These are phyloP conservation scores for Rostrohypoxylon terebratum DNA, from an alignment of 495 filamentous ascomycete species.

Conservation along the genomic window DNA sequence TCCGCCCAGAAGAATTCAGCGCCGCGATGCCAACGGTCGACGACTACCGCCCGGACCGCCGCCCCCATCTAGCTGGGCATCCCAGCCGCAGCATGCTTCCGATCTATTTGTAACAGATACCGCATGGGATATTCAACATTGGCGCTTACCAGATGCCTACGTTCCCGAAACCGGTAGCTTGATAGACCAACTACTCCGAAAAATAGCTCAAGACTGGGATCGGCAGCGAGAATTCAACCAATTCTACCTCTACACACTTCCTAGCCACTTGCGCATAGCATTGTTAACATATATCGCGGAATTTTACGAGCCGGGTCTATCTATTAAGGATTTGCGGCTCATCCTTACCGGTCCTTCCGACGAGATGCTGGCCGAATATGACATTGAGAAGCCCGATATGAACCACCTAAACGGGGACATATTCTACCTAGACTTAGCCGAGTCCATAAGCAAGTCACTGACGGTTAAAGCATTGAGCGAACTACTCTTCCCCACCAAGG, in stretches of 20 bases:
- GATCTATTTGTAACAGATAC: constrained; percentile 9
- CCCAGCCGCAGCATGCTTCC: constrained; percentile 45
- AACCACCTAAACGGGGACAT: constrained; percentile 64
- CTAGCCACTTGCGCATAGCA: constrained; percentile 68
- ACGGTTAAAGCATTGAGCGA: constrained; percentile 70
- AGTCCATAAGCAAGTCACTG: constrained; percentile 69
- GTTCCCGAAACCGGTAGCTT: constrained; percentile 63
- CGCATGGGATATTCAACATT: constrained; percentile 29
- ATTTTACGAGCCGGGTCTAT: constrained; percentile 60
- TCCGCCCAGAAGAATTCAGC: constrained; percentile 66
- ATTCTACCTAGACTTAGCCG: constrained; percentile 71
- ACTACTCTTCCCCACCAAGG: constrained; percentile 56
- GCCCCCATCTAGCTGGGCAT: constrained; percentile 77
- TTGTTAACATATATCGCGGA: constrained; percentile 73
- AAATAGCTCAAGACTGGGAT: constrained; percentile 75
- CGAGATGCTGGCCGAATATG: constrained; percentile 43
- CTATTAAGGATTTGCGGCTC: constrained; percentile 55
- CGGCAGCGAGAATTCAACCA: constrained; percentile 75
- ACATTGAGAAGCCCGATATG: constrained; percentile 41
- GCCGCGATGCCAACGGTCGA: constrained; percentile 56
- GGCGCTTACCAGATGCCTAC: constrained; percentile 52
- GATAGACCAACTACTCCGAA: constrained; percentile 67
- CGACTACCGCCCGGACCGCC: constrained; percentile 74
- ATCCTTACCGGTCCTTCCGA: constrained; percentile 52
- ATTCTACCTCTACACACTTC: constrained; percentile 72